Percentiles rank a stretch among this genome's conserved stretches.
Evolutionary conservation across 2,329 filamentous ascomycete species (phyloP).

Genomic region (Zopfia rhizophila): DNA sequence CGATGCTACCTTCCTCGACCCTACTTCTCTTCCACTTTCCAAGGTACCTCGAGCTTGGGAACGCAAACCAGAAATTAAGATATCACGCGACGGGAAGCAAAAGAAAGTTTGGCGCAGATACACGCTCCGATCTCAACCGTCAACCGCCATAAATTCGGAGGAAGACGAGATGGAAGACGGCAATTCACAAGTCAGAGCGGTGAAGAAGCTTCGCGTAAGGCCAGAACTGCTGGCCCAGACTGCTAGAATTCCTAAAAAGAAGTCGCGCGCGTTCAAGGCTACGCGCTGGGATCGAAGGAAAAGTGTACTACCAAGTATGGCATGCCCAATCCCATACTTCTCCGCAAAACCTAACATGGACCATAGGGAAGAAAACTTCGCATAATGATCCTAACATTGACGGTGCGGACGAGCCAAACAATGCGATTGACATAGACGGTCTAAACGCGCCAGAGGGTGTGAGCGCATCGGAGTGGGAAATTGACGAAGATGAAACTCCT

Average conservation of each 20-base stretch:
- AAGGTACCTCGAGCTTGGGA: conserved; percentile 62
- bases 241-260: conserved; percentile 28
- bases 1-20: conserved; percentile 55
- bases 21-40: conserved; percentile 52
- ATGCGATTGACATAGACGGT: conserved; percentile 25
- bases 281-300: conserved; percentile 51
- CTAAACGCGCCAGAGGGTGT: conserved; percentile 12
- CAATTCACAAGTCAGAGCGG: conserved; percentile 52
- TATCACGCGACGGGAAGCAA: conserved; percentile 46
- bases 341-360: conserved; percentile 20
- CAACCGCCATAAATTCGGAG: conserved; percentile 22
- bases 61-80: conserved; percentile 56
- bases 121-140: conserved; percentile 40
- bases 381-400: conserved; percentile 7
- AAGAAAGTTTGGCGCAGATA: conserved; percentile 62
- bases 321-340: neutral
- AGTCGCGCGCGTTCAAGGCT: conserved; percentile 44
- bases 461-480: conserved; percentile 20
- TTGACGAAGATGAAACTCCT: conserved; percentile 1
- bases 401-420: conserved; percentile 23
- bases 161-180: conserved; percentile 33
- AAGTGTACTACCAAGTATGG: conserved; percentile 47
- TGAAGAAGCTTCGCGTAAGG: conserved; percentile 58
- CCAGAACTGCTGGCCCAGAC: conserved; percentile 43
- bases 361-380: conserved; percentile 38